Evolutionary conservation across 2,329 filamentous ascomycete genomes (phyloP).

Genomic region (Teratosphaeriaceae sp.): DNA sequence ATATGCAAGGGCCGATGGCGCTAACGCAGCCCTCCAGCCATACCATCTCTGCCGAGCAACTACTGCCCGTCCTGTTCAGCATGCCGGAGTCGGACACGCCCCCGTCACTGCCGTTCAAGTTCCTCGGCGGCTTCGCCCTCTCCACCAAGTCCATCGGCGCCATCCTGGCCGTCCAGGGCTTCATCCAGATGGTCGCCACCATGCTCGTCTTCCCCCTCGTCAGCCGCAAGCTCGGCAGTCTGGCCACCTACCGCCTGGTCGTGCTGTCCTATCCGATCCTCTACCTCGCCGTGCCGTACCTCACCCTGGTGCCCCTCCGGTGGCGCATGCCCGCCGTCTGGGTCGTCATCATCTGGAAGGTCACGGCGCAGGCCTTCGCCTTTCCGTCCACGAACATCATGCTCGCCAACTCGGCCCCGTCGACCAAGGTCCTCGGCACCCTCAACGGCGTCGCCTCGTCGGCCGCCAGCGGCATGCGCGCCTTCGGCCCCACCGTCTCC

Average conservation of each 20-base stretch:
- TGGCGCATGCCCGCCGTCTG: constrained; percentile 71
- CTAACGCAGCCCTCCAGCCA: constrained; percentile 53
- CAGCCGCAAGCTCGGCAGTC: constrained; percentile 66
- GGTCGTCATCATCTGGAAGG: constrained; percentile 77
- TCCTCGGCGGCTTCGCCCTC: constrained; percentile 78
- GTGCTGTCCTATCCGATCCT: constrained; percentile 78
- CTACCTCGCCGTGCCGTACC: constrained; percentile 82
- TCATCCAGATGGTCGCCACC: constrained; percentile 83
- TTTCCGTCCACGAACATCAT: constrained; percentile 89
- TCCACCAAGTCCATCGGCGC: constrained; percentile 78
- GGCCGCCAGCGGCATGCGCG: constrained; percentile 79
- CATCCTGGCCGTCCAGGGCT: constrained; percentile 80
- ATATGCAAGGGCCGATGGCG: constrained; percentile 5
- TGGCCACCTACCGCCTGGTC: constrained; percentile 75
- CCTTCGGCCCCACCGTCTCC: constrained; percentile 81
- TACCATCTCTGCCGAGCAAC: constrained; percentile 92
- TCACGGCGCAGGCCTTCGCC: constrained; percentile 82
- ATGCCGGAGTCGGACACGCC: constrained; percentile 49
- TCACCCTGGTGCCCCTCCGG: constrained; percentile 70
- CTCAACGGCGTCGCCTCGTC: constrained; percentile 92
- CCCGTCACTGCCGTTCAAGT: constrained; percentile 73
- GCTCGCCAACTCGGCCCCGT: constrained; percentile 80
- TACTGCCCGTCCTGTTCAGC: constrained; percentile 87
- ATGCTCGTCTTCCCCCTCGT: constrained; percentile 77
- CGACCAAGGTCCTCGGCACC: constrained; percentile 75